Conservation (phyloP, 345 rosid species). For the Brassica juncea region DNA sequence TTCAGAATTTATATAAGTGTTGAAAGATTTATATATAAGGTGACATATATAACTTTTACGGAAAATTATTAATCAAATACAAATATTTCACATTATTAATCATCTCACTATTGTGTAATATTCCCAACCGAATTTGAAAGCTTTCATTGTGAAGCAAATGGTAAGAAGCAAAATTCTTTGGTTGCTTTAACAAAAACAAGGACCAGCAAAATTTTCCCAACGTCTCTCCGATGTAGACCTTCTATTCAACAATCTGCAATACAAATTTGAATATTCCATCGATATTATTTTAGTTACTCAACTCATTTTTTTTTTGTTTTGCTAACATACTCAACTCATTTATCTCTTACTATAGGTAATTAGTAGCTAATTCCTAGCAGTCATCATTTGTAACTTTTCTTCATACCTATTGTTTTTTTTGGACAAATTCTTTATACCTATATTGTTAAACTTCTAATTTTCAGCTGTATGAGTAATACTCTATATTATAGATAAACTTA, state of each 20-base stretch:
- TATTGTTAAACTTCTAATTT: neutral
- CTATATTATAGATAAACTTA: neutral
- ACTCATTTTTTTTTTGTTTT: neutral
- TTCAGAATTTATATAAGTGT: neutral
- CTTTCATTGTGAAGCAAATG: neutral
- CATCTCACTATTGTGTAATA: neutral
- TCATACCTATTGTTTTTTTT: neutral
- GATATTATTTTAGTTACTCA: neutral
- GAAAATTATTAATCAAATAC: neutral
- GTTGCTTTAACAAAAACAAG: neutral
- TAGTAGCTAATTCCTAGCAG: neutral
- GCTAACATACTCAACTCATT: neutral
- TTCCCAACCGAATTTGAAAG: neutral
- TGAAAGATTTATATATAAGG: neutral
- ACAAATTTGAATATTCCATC: neutral
- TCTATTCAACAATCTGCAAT: slow-evolving; percentile 36
- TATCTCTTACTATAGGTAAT: neutral
- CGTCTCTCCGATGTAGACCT: neutral
- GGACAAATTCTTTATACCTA: too few relatives aligned
- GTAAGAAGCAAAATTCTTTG: neutral
- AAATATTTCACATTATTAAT: neutral
- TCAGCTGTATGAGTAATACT: neutral
- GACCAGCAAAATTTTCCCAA: neutral
- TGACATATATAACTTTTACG: neutral
- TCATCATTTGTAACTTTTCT: neutral